Percentiles rank a stretch among this genome's conserved stretches.
Evolutionary conservation across 139 green algal genomes (phyloP).

Genomic region (Chlamydomonas schloesseri): DNA sequence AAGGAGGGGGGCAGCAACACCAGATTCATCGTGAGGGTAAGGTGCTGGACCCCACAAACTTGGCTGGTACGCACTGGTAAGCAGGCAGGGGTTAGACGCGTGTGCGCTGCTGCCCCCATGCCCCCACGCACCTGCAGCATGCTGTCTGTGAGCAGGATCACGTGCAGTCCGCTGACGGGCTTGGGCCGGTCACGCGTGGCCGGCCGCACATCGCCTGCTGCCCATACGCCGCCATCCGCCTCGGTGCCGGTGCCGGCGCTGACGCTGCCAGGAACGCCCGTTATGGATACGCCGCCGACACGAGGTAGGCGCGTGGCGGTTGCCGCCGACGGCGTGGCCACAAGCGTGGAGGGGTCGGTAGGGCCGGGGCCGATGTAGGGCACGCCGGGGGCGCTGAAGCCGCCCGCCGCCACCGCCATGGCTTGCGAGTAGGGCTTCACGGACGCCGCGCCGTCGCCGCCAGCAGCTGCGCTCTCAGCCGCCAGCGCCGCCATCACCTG

Average conservation of each 20-base stretch:
- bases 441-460: neutral
- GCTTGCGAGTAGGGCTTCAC: constrained; percentile 1
- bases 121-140: constrained; percentile 26
- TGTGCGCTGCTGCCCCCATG: too few relatives aligned
- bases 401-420: constrained; percentile 21
- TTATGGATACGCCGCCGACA: too few relatives aligned
- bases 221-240: neutral
- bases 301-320: neutral
- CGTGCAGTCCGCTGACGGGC: neutral
- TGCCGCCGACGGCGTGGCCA: neutral
- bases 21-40: too few relatives aligned
- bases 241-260: neutral
- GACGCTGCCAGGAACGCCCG: neutral
- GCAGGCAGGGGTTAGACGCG: too few relatives aligned
- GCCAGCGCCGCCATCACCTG: neutral
- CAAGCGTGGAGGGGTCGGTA: neutral
- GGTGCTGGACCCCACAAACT: too few relatives aligned
- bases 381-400: constrained; percentile 6
- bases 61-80: too few relatives aligned
- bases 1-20: neutral
- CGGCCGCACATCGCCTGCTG: neutral
- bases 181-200: neutral
- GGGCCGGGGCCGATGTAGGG: neutral
- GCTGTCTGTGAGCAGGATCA: constrained; percentile 28
- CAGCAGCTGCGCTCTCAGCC: neutral